Conservation (phyloP, 352 stramenopile species). For the Phytophthora aleatoria region DNA sequence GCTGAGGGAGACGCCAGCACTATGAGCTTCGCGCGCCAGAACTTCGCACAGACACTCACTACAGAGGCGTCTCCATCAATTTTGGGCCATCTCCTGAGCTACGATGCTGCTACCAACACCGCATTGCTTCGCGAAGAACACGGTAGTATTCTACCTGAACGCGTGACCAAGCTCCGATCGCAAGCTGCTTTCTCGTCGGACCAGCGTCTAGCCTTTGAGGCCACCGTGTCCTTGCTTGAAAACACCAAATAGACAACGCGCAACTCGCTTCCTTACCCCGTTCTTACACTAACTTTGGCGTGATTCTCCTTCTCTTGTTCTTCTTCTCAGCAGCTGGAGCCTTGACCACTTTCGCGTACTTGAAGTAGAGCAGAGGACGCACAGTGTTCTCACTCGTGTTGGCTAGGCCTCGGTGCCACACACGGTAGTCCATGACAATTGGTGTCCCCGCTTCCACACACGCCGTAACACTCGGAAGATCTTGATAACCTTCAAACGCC, state of each 20-base stretch:
- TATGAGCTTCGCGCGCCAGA: constrained; percentile 55
- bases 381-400: constrained; percentile 52
- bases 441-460: constrained; percentile 61
- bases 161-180: constrained; percentile 25
- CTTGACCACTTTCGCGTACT: constrained; percentile 43
- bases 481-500: constrained; percentile 54
- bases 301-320: constrained; percentile 52
- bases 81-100: constrained; percentile 63
- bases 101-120: constrained; percentile 32
- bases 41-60: constrained; percentile 50
- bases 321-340: constrained; percentile 14
- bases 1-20: constrained; percentile 15
- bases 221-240: constrained; percentile 27
- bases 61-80: constrained; percentile 34
- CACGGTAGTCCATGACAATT: constrained; percentile 78
- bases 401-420: constrained; percentile 71
- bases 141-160: constrained; percentile 10
- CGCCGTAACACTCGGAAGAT: constrained; percentile 59
- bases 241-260: constrained; percentile 18
- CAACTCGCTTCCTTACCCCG: neutral
- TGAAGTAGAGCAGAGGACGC: constrained; percentile 75
- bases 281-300: constrained; percentile 23
- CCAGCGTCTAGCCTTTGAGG: constrained; percentile 37
- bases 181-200: constrained; percentile 38
- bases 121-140: constrained; percentile 6